Evolutionary conservation across 805 yeast genomes (phyloP).

Genomic region (Yamadazyma olivae): DNA sequence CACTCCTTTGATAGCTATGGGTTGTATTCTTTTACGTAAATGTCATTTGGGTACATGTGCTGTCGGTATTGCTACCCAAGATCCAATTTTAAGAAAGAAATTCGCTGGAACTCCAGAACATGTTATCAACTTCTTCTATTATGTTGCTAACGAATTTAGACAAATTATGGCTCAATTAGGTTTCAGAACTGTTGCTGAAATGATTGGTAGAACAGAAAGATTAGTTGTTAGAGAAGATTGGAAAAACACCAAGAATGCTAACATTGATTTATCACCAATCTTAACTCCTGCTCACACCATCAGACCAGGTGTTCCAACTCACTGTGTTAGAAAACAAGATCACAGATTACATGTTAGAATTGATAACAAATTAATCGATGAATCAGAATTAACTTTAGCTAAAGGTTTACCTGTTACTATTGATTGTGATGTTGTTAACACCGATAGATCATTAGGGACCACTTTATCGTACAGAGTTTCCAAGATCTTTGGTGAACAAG

Average conservation of each 20-base stretch:
- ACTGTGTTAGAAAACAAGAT: constrained; percentile 90
- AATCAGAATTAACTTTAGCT: constrained; percentile 91
- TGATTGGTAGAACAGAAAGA: constrained; percentile 97
- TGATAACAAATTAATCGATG: constrained; percentile 94
- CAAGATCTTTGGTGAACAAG: constrained; percentile 87
- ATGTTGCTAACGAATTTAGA: constrained; percentile 88
- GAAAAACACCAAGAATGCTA: constrained; percentile 85
- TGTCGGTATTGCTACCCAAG: constrained; percentile 98
- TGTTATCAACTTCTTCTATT: constrained; percentile 95
- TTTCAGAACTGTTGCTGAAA: constrained; percentile 92
- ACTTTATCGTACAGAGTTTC: constrained; percentile 93
- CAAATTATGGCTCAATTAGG: constrained; percentile 93
- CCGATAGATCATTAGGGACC: constrained; percentile 95
- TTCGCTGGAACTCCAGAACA: constrained; percentile 98
- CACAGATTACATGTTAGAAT: constrained; percentile 89
- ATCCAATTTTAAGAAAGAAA: constrained; percentile 87
- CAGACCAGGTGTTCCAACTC: constrained; percentile 95
- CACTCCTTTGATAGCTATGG: constrained; percentile 94
- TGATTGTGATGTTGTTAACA: constrained; percentile 89
- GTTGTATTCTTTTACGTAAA: constrained; percentile 95
- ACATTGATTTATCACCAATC: constrained; percentile 87
- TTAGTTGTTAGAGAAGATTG: constrained; percentile 79
- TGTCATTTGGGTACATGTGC: constrained; percentile 89
- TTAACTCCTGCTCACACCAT: constrained; percentile 95
- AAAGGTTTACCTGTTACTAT: constrained; percentile 95